Evolutionary conservation across 176 grass and related monocot species (phyloP).

Genomic region (Lolium multiflorum): DNA sequence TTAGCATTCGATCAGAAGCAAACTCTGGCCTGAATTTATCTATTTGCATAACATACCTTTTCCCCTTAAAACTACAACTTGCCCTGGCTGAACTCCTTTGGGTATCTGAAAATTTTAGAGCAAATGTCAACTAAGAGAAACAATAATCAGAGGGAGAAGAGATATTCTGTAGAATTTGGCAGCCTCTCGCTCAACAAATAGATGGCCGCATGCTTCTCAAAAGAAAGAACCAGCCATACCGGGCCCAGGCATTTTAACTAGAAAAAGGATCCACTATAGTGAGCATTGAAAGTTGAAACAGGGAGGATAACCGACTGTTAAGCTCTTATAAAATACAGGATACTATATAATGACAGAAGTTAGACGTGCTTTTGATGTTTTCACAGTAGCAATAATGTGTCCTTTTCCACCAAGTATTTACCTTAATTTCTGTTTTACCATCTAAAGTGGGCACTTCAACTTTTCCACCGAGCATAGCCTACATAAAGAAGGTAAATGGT

Average conservation of each 20-base stretch:
- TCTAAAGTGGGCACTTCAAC: conserved; percentile 84
- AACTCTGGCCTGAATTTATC: conserved; percentile 26
- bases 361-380: background rate
- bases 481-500: conserved; percentile 27
- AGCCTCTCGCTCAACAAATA: background rate
- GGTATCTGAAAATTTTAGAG: conserved; percentile 71
- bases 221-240: conserved; percentile 24
- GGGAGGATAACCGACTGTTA: background rate
- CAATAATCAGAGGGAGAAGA: background rate
- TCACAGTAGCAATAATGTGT: conserved; percentile 12
- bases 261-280: conserved; percentile 4
- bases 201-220: conserved; percentile 14
- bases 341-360: conserved; percentile 8
- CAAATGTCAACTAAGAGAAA: conserved; percentile 26
- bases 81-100: conserved; percentile 88
- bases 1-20: conserved; percentile 45
- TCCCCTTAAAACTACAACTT: conserved; percentile 78
- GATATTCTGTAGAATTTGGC: conserved; percentile 19
- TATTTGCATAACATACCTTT: conserved; percentile 70
- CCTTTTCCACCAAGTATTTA: conserved; percentile 34
- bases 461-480: conserved; percentile 94
- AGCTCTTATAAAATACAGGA: conserved; percentile 9
- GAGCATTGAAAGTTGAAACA: conserved; percentile 19
- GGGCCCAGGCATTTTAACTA: conserved; percentile 22
- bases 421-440: conserved; percentile 83